Evolutionary conservation across 1,284 basidiomycete genomes (phyloP).

Genomic region (Cutaneotrichosporon cutaneum): DNA sequence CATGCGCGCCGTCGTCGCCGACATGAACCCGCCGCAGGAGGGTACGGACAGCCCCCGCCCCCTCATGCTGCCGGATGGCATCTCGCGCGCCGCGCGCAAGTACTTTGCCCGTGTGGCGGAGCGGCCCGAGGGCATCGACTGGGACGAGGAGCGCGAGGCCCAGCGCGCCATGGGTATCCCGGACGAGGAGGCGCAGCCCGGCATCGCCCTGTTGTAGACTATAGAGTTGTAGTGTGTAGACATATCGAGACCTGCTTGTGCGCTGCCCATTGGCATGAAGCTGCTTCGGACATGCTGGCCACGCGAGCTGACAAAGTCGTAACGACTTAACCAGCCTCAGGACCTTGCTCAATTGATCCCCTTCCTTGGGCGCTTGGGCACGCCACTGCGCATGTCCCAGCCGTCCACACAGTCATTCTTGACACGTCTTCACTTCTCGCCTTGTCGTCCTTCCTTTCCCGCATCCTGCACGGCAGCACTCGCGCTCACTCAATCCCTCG

Average conservation of each 20-base stretch:
- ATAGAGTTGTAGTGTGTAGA: conserved; percentile 8
- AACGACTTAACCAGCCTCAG: no score
- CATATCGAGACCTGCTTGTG: neutral
- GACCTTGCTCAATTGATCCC: no score
- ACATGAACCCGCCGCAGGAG: conserved; percentile 16
- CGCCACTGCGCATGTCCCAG: no score
- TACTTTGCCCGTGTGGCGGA: conserved; percentile 42
- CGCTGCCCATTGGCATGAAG: neutral
- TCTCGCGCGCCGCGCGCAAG: conserved; percentile 30
- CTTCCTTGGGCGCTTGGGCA: no score
- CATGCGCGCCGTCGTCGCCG: conserved; percentile 40
- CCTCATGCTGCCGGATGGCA: conserved; percentile 29
- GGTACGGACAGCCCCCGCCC: neutral
- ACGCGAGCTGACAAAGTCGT: no score
- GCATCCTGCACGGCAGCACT: no score
- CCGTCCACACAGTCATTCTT: no score
- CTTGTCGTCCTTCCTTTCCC: no score
- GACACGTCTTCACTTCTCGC: no score
- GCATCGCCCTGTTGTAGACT: conserved; percentile 15
- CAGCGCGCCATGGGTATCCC: conserved; percentile 43
- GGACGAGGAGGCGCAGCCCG: conserved; percentile 29
- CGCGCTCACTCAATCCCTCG: no score
- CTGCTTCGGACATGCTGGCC: no score
- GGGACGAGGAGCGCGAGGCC: conserved; percentile 51
- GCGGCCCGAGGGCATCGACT: conserved; percentile 46